phyloP scores from a whole-genome alignment of 768 basidiomycete genomes.

The Kwoniella heveanensis region DNA sequence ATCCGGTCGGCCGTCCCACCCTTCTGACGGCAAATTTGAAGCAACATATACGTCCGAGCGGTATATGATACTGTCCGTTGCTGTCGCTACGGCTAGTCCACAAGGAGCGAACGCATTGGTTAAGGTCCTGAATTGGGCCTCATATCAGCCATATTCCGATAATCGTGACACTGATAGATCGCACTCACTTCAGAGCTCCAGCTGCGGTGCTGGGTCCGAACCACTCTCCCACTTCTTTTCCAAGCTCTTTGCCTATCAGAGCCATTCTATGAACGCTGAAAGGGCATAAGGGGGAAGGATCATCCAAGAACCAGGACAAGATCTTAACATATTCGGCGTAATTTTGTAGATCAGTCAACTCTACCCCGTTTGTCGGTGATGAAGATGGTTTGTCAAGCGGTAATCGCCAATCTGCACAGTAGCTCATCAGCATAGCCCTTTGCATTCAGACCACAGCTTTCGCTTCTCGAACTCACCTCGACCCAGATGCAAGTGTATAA shows the following conservation, averaged over 20 bases:
- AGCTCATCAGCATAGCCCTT: background rate
- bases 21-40: constrained; percentile 57
- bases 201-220: constrained; percentile 98
- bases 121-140: constrained; percentile 64
- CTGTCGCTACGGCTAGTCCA: constrained; percentile 77
- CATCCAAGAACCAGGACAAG: constrained; percentile 92
- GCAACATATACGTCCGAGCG: constrained; percentile 83
- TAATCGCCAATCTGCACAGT: constrained; percentile 73
- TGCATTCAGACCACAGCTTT: background rate
- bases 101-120: constrained; percentile 77
- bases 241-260: constrained; percentile 87
- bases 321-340: constrained; percentile 89
- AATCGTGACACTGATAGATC: background rate
- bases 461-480: constrained; percentile 62
- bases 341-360: constrained; percentile 50
- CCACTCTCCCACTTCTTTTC: constrained; percentile 95
- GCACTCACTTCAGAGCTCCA: constrained; percentile 80
- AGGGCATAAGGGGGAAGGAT: constrained; percentile 76
- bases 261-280: constrained; percentile 98
- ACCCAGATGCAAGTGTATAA: constrained; percentile 75
- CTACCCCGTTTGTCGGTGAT: constrained; percentile 37
- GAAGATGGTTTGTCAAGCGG: constrained; percentile 67
- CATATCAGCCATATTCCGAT: background rate
- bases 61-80: constrained; percentile 78
- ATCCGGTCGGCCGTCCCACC: constrained; percentile 25